Evolutionary conservation across 2,329 filamentous ascomycete genomes (phyloP), one percentile per base, ranked within the genome.

Genomic region (Hypomyces perniciosus): DNA sequence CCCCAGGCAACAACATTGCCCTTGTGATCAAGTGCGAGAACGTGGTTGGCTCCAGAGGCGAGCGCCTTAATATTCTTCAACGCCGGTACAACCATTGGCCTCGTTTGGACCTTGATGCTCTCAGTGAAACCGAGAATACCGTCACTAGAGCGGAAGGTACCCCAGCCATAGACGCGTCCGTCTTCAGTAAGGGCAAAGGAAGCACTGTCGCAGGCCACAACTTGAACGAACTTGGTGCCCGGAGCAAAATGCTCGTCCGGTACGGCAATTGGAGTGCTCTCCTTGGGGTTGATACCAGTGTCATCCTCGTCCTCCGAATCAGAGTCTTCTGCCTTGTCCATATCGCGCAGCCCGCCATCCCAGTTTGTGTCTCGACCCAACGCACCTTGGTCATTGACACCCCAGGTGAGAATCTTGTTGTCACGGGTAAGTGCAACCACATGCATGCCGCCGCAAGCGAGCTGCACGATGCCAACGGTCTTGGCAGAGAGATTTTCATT

Each of bases 361-460:
- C 83, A 85, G 9, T 71, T 72, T 3, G 86, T 91, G 63, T 88
- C 80, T 62, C 89, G 78, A 39, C 89, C 89, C 35, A 95, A 77
- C 7, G 89, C 87, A 56, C 86, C 86, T 62, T 90, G 84, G 63
- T 95, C 89, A 64, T 93, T 93, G 59, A 93, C 88, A 48, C 89
- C 89, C 89, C 89, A 95, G 29, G 87, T 90, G 48, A 90, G 72
- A 59, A 95, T 86, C 70, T 84, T 84, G 74, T 90, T 89, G 67
- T 92, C 85, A 58, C 84, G 79, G 45, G 89, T 92, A 47, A 93
- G 72, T 3, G 85, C 88, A 55, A 86, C 74, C 47, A 78, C 83
- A 69, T 95, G 89, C 88, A 95, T 92, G 51, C 88, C 88, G 54
- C 89, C 89, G 54, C 85, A 83, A 46, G 86, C 83, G 51, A 95